Percentiles rank a stretch among this genome's conserved stretches.
These are phyloP conservation scores for Scedosporium apiospermum DNA, from an alignment of 2,329 filamentous ascomycete species.

Conservation along the genomic window DNA sequence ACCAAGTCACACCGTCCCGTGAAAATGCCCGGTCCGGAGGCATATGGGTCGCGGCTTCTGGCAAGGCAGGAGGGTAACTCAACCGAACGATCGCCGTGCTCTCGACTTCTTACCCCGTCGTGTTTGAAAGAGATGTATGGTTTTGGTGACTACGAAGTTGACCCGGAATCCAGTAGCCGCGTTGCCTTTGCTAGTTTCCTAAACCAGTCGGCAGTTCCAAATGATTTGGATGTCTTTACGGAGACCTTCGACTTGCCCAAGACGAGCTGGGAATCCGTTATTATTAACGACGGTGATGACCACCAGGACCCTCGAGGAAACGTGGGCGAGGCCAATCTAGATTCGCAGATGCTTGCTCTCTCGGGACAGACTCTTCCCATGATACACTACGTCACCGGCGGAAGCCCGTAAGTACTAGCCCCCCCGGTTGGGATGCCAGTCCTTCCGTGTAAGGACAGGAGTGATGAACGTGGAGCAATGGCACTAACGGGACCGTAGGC, in stretches of 20 bases:
- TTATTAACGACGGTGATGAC: slow-evolving; percentile 29
- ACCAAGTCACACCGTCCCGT: slow-evolving; percentile 9
- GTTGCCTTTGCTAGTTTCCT: slow-evolving; percentile 43
- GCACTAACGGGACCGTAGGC: slow-evolving; percentile 19
- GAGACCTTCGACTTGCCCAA: slow-evolving; percentile 27
- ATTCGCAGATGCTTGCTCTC: slow-evolving; percentile 11
- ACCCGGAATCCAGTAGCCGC: slow-evolving; percentile 32
- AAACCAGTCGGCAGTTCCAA: slow-evolving; percentile 36
- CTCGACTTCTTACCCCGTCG: slow-evolving; percentile 29
- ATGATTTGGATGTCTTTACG: slow-evolving; percentile 29
- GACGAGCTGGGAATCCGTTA: slow-evolving; percentile 31
- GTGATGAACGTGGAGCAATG: background rate
- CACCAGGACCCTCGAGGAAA: slow-evolving; percentile 22
- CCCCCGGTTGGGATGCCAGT: too few relatives aligned
- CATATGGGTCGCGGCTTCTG: background rate
- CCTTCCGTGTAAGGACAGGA: background rate
- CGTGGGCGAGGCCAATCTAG: slow-evolving; percentile 18
- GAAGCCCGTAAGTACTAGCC: slow-evolving; percentile 7
- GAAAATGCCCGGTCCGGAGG: background rate
- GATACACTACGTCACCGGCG: slow-evolving; percentile 17
- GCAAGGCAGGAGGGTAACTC: slow-evolving; percentile 3
- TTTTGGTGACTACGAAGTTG: slow-evolving; percentile 33
- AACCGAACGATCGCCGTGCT: slow-evolving; percentile 13
- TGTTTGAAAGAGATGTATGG: slow-evolving; percentile 41
- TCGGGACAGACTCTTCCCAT: slow-evolving; percentile 14